Conservation (phyloP, 1,139 yeast species). For the Yamadazyma mexicana region DNA sequence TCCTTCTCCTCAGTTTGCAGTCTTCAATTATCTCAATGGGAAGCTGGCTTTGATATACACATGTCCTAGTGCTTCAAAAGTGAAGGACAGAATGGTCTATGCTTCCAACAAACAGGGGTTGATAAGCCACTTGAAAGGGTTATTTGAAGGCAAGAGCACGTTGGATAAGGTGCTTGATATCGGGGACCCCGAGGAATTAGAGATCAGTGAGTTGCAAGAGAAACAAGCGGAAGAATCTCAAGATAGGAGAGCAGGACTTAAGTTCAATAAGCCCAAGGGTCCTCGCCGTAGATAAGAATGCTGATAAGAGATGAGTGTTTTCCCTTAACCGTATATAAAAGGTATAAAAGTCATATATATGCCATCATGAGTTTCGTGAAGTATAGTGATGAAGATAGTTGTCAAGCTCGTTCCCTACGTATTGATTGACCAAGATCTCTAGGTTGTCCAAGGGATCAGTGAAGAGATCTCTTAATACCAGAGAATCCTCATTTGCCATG, state of each 20-base stretch:
- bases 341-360: neutral
- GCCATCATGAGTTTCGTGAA: constrained; percentile 1
- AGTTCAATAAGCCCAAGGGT: constrained; percentile 55
- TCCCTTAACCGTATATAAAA: too few species aligned
- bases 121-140: constrained; percentile 46
- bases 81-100: constrained; percentile 88
- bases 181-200: constrained; percentile 70
- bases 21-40: constrained; percentile 42
- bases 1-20: constrained; percentile 52
- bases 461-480: constrained; percentile 19
- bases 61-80: constrained; percentile 89
- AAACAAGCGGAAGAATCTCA: constrained; percentile 15
- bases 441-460: constrained; percentile 19
- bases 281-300: constrained; percentile 49
- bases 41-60: constrained; percentile 66
- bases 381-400: constrained; percentile 6
- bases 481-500: constrained; percentile 8
- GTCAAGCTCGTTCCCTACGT: constrained; percentile 21
- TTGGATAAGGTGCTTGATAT: constrained; percentile 55
- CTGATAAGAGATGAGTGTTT: too few species aligned
- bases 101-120: constrained; percentile 81
- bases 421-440: constrained; percentile 23
- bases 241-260: constrained; percentile 22
- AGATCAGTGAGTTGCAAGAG: constrained; percentile 34
- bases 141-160: constrained; percentile 22